Evolutionary conservation across 1,139 yeast genomes (phyloP).

Genomic region (Blastobotrys capitulatus): DNA sequence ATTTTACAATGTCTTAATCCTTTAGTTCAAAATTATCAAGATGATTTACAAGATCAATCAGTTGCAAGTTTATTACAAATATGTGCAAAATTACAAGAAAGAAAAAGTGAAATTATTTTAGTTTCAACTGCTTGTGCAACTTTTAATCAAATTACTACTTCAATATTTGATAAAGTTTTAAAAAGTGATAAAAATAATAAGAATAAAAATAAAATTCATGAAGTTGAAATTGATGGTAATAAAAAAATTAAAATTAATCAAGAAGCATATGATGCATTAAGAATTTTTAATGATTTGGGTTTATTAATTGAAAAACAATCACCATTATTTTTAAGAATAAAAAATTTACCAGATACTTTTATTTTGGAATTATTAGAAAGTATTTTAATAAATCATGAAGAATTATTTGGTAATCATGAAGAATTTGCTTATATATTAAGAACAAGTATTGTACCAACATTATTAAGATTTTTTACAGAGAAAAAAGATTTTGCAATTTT

Average conservation of each 20-base stretch:
- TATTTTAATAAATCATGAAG: conserved; percentile 51
- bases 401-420: conserved; percentile 49
- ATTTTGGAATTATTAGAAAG: conserved; percentile 80
- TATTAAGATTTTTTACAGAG: conserved; percentile 61
- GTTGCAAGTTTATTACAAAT: conserved; percentile 58
- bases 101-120: conserved; percentile 69
- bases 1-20: conserved; percentile 82
- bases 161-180: conserved; percentile 62
- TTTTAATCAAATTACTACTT: conserved; percentile 72
- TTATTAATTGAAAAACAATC: conserved; percentile 54
- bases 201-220: conserved; percentile 5
- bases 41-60: conserved; percentile 48
- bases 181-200: conserved; percentile 33
- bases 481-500: conserved; percentile 59
- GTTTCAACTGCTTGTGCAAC: conserved; percentile 93
- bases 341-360: conserved; percentile 57
- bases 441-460: conserved; percentile 64
- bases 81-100: conserved; percentile 65
- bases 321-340: conserved; percentile 48
- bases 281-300: conserved; percentile 68
- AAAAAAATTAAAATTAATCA: conserved; percentile 42
- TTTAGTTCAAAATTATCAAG: conserved; percentile 58
- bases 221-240: conserved; percentile 40
- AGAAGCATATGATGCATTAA: conserved; percentile 61
- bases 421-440: conserved; percentile 65